Conservation (phyloP, 805 yeast genomes). For the Kluyveromyces wickerhamii region DNA sequence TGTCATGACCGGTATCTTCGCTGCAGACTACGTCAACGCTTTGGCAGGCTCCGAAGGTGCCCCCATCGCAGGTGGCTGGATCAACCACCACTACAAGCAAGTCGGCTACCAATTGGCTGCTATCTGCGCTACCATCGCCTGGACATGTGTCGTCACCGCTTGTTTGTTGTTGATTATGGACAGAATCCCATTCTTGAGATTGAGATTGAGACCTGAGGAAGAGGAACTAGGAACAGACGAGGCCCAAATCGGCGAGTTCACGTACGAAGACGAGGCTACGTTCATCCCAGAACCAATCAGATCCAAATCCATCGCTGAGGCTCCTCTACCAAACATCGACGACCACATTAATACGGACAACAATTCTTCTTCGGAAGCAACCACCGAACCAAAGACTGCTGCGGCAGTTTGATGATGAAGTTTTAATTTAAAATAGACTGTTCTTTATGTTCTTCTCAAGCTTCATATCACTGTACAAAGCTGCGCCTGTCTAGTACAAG, state of each 20-base stretch:
- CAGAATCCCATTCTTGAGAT: constrained; percentile 68
- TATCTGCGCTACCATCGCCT: constrained; percentile 56
- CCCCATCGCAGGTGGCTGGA: constrained; percentile 77
- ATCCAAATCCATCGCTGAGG: constrained; percentile 36
- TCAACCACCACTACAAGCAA: constrained; percentile 74
- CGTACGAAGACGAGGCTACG: constrained; percentile 55
- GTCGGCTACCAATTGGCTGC: constrained; percentile 87
- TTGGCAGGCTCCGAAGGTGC: constrained; percentile 55
- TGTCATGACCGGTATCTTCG: constrained; percentile 81
- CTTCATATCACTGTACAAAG: too few species aligned
- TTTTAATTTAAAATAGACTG: too few species aligned
- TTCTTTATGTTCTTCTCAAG: too few species aligned
- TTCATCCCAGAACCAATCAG: constrained; percentile 76
- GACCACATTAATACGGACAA: constrained; percentile 23
- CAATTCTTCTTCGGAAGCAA: constrained; percentile 2
- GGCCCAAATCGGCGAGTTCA: constrained; percentile 85
- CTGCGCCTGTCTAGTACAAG: too few species aligned
- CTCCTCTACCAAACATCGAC: constrained; percentile 26
- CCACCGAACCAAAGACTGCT: constrained; percentile 4
- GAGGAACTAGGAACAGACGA: constrained; percentile 85
- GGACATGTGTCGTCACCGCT: constrained; percentile 70
- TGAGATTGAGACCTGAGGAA: constrained; percentile 79
- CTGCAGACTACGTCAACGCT: constrained; percentile 83
- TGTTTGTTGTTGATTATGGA: constrained; percentile 60
- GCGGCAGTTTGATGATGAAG: not conserved